Evolutionary conservation across 2,329 filamentous ascomycete genomes (phyloP).

Genomic region (Elsinoe arachidis): DNA sequence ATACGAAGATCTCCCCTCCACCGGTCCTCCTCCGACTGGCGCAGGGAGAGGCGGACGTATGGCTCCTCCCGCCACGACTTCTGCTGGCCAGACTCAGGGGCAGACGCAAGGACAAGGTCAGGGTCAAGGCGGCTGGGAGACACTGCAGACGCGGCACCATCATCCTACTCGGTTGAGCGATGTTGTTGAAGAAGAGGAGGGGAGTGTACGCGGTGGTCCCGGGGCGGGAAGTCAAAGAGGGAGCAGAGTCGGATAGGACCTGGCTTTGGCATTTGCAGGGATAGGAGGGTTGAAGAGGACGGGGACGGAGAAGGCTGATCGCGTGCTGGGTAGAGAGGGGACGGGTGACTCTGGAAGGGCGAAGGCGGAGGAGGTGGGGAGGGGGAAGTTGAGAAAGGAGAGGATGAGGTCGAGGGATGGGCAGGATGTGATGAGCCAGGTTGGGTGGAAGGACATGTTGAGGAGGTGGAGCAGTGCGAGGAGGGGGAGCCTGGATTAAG

Average conservation of each 20-base stretch:
- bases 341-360: not conserved
- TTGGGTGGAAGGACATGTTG: not conserved
- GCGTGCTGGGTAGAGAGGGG: not conserved
- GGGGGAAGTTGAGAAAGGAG: not conserved
- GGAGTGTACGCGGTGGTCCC: slow-evolving; percentile 54
- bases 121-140: slow-evolving; percentile 60
- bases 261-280: not conserved
- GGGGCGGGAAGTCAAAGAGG: slow-evolving; percentile 20
- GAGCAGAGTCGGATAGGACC: slow-evolving; percentile 9
- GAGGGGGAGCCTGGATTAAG: not conserved
- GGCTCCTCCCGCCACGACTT: slow-evolving; percentile 23
- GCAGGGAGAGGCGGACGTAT: slow-evolving; percentile 13
- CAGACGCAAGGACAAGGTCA: slow-evolving; percentile 31
- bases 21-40: slow-evolving; percentile 21
- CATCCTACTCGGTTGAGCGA: slow-evolving; percentile 84
- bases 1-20: slow-evolving; percentile 18
- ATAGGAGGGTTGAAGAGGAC: not conserved
- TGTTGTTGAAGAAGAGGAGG: slow-evolving; percentile 76
- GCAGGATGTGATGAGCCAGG: not conserved
- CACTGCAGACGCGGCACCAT: slow-evolving; percentile 63
- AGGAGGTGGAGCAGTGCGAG: not conserved
- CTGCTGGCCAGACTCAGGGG: slow-evolving; percentile 25
- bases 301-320: not conserved
- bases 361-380: not conserved
- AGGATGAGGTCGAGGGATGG: not conserved